Base-by-base conservation (phyloP, 208 protist genomes). In the Porcisia hertigi region DNA sequence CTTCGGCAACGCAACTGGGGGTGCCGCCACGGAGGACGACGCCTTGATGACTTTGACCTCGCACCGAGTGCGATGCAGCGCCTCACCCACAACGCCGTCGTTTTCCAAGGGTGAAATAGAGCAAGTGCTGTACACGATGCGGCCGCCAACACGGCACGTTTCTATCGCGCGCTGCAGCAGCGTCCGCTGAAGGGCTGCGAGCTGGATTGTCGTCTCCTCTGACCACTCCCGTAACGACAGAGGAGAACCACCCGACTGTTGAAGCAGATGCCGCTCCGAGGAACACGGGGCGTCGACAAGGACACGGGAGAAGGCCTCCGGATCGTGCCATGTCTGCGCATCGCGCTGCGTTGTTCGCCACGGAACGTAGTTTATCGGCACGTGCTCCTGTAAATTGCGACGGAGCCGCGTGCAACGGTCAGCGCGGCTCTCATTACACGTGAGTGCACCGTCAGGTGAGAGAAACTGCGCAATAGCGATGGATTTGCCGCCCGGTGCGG, bases 221-320 rank as follows among this genome's bases (percentile, higher is more conserved):
- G 76, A 80, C 86, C 88, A 94, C 75, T 96, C 89, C 1, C 89
- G 72, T 7, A 69, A 39, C 36, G 77, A 81, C 7, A 89, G 81
- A 36, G 84, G 66, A 12, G 71, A 85, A 23, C 73, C 81, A 20
- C 76, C 79, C 43, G 80, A 57, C 71, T 90, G 85, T 71, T 97
- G 94, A 20, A 98, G 75, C 39, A 98, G 75, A 47, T 97, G 96
- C 39, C 96, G 94, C 81, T 99, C 96, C 11, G 89, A 95, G 23
- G 84, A 93, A 86, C 97, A 99, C 34, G 95, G 96, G 52, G 96
- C 95, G 67, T 99, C 97, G 58, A 95, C 86, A 2, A 99, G 81
- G 43, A 99, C 88, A 20, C 90, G 85, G 55, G 88, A 84, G 83
- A 88, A 98, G 39, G 82, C 76, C 4, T 71, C 81, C 4, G 91